Evolutionary conservation across 192 early-diverging fungal species (phyloP), one percentile per base, ranked within the genome.

Genomic region (Podila clonocystis): DNA sequence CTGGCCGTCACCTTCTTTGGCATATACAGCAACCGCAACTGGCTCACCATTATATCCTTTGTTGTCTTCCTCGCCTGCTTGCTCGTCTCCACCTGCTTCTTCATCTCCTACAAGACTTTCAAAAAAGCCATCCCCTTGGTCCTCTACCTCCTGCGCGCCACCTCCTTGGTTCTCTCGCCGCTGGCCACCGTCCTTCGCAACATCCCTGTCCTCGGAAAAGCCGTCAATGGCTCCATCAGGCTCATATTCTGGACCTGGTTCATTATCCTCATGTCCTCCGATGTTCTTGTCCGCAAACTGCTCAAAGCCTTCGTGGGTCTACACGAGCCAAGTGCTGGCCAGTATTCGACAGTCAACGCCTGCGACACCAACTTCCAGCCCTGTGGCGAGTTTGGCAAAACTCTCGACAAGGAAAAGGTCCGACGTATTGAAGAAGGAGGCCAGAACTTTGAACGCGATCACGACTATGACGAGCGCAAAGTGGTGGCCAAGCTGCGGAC

Each of bases 351-450:
- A 24, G 66, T 83, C 62, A 83, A 83, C 65, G 82, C 82, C 28
- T 83, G 73, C 33, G 82, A 83, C 49, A 72, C 73, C 9, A 75
- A 83, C 22, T 83, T 83, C 55, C 82, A 83, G 22, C 82, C 82
- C 6, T 83, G 73, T 61, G 82, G 82, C 20, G 62, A 72, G 41
- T 83, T 83, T 65, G 82, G 74, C n/a, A 76, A 83, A 41, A 45
- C 65, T 17, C 62, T 75, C 19, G 74, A 76, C 65, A 49, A 65
- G 70, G 82, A 73, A 76, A 75, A 72, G 49, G 62, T 75, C 24
- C 55, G 22, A 13, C 68, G 72, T 31, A 80, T 80, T 24, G 77
- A 80, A 28, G 77, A 72, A 24, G 77, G 77, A 6, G 77, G 77
- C 55, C 65, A 58, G 28, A 66, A 80, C 62, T 80, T 80, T 69